Evolutionary conservation across 163 green algal species (phyloP), one percentile per base, ranked within the genome.

Genomic region (Scenedesmus sp.): DNA sequence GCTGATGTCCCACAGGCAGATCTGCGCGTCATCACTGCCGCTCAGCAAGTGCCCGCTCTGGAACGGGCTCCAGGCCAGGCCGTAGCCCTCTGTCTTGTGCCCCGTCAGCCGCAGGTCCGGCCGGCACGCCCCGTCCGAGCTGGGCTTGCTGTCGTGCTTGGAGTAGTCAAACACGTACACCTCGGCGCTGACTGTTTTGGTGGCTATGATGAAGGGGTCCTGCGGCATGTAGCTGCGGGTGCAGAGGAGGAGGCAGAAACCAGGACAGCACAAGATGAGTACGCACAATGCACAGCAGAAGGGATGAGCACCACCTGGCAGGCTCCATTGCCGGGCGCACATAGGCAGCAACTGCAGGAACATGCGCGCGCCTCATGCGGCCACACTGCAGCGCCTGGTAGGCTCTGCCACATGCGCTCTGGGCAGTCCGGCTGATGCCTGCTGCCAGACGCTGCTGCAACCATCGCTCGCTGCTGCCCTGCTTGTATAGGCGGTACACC

Each of bases 1-100:
- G 40, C 91, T 93, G 78, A 99, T 97, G 93, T 99, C 98, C 98
- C 98, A 99, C 33, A 99, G 84, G 96, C 98, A 99, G 91, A 99
- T 99, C 91, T 99, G 97, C 3, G 97, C 97, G 91, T 99, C 98
- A 89, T 99, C 98, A 6, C 96, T 99, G 49, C 98, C 98, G 33
- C 92, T 97, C 35, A 99, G 95, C 89, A 99, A 93, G 93, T 98
- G 95, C 4, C 88, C 88, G 18, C 26, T 87, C 68, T 87, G 61
- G 88, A 98, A 96, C 7, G 95, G 96, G 85, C 95, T 98, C 98
- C 98, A 99, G 7, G 97, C 98, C n/a, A 99, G 94, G 35, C 98
- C 98, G 79, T 99, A 99, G 20, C 97, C 98, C 92, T 99, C 98
- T 15, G 97, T 99, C 65, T 97, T 96, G 94, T 99, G 98, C 10